A percentile compares a stretch with the other conserved stretches of the same genome.
These are phyloP conservation scores for Vitis amurensis DNA, from an alignment of 164 flowering plant species.

Conservation along the genomic window DNA sequence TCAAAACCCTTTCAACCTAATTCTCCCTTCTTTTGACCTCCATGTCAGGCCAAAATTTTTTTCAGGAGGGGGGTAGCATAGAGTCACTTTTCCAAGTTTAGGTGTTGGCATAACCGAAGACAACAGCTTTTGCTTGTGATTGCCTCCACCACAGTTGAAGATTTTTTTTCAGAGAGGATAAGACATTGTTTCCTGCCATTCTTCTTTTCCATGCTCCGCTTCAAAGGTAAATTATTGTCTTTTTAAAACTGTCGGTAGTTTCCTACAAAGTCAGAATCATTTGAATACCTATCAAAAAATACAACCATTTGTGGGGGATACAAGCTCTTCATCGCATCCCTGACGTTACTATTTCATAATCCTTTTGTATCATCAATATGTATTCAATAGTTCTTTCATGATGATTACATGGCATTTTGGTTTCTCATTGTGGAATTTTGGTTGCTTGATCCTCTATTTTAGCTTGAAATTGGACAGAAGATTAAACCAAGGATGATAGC, in stretches of 20 bases:
- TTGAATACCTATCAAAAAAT: too few relatives aligned
- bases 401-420: too few relatives aligned
- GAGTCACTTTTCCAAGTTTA: slow-evolving; percentile 4
- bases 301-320: too few relatives aligned
- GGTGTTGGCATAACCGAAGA: background rate
- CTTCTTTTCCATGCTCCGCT: background rate
- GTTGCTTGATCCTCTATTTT: too few relatives aligned
- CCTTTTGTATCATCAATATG: too few relatives aligned
- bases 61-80: slow-evolving; percentile 28
- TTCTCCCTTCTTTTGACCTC: background rate
- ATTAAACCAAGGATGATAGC: too few relatives aligned
- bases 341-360: too few relatives aligned
- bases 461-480: too few relatives aligned
- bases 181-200: background rate
- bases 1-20: background rate
- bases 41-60: slow-evolving; percentile 42
- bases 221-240: background rate
- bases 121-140: background rate
- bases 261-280: too few relatives aligned
- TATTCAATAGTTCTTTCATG: too few relatives aligned
- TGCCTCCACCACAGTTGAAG: slow-evolving; percentile 3
- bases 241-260: background rate
- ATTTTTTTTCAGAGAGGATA: background rate
- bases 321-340: too few relatives aligned
- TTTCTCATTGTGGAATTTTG: too few relatives aligned